Evolutionary conservation across 2,329 filamentous ascomycete genomes (phyloP).

Genomic region (Exophiala calicioides): DNA sequence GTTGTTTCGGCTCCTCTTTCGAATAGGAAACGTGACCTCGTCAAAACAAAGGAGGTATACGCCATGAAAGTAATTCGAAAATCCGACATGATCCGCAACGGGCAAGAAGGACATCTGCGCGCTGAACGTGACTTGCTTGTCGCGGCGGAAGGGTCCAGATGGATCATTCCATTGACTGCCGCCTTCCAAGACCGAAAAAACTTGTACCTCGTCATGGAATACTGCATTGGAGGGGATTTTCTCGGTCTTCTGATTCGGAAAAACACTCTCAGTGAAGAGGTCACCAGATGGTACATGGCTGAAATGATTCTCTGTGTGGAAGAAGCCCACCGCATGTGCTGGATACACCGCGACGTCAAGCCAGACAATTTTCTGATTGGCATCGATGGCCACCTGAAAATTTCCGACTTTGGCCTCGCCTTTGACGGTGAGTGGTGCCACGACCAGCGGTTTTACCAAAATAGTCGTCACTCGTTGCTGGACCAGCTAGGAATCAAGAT

Average conservation of each 20-base stretch:
- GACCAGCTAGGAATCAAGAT: conserved; percentile 74
- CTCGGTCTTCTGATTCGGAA: conserved; percentile 82
- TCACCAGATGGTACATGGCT: conserved; percentile 83
- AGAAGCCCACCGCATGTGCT: conserved; percentile 81
- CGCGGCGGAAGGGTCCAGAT: conserved; percentile 80
- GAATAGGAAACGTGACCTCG: conserved; percentile 1
- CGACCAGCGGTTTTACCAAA: conserved; percentile 81
- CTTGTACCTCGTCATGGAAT: conserved; percentile 95
- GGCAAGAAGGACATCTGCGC: conserved; percentile 87
- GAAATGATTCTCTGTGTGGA: conserved; percentile 97
- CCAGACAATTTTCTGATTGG: conserved; percentile 96
- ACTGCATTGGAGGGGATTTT: conserved; percentile 96
- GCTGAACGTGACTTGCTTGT: conserved; percentile 92
- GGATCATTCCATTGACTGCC: conserved; percentile 83
- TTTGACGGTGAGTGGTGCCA: conserved; percentile 97
- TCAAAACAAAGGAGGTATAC: conserved; percentile 63
- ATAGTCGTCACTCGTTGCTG: conserved; percentile 76
- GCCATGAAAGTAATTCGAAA: conserved; percentile 98
- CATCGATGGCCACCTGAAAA: conserved; percentile 84
- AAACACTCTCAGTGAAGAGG: conserved; percentile 74
- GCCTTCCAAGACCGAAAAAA: conserved; percentile 85
- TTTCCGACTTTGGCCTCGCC: conserved; percentile 92
- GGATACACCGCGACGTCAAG: conserved; percentile 95
- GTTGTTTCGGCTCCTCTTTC: conserved; percentile 1
- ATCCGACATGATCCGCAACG: conserved; percentile 84